A percentile compares a stretch with the other conserved stretches of the same genome.
phyloP scores from a whole-genome alignment of 495 filamentous ascomycete species.

The Sabuloglossum arenarium region DNA sequence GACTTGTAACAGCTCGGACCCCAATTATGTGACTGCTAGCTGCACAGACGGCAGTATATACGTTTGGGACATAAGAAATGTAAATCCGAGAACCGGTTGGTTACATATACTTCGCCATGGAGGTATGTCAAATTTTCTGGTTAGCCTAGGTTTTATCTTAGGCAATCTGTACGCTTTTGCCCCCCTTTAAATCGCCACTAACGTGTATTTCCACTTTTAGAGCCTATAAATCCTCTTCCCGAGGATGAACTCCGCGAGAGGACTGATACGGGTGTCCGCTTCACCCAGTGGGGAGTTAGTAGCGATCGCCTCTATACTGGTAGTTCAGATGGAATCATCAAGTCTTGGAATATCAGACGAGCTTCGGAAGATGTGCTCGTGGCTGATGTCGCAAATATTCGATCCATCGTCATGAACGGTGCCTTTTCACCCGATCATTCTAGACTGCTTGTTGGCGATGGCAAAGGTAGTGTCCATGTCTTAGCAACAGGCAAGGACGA shows the following conservation, averaged over 20 bases:
- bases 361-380: slow-evolving; percentile 29
- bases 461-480: slow-evolving; percentile 49
- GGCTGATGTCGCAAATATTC: slow-evolving; percentile 19
- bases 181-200: background rate
- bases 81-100: slow-evolving; percentile 17
- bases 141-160: background rate
- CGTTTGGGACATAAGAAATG: slow-evolving; percentile 58
- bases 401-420: slow-evolving; percentile 37
- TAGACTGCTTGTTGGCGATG: slow-evolving; percentile 55
- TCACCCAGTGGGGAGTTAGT: slow-evolving; percentile 56
- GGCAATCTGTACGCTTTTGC: background rate
- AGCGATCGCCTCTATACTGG: slow-evolving; percentile 68
- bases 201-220: background rate
- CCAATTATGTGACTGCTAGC: slow-evolving; percentile 52
- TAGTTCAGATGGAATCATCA: slow-evolving; percentile 70
- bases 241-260: slow-evolving; percentile 34
- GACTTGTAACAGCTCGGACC: background rate
- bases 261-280: slow-evolving; percentile 63
- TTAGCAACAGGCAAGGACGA: slow-evolving; percentile 20
- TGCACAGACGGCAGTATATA: slow-evolving; percentile 72
- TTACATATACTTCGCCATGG: slow-evolving; percentile 55
- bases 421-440: slow-evolving; percentile 53
- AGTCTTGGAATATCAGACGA: slow-evolving; percentile 59
- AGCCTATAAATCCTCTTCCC: slow-evolving; percentile 38
- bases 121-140: slow-evolving; percentile 3